phyloP scores from a whole-genome alignment of 2,329 filamentous ascomycete species.

The Sporothrix pallida region DNA sequence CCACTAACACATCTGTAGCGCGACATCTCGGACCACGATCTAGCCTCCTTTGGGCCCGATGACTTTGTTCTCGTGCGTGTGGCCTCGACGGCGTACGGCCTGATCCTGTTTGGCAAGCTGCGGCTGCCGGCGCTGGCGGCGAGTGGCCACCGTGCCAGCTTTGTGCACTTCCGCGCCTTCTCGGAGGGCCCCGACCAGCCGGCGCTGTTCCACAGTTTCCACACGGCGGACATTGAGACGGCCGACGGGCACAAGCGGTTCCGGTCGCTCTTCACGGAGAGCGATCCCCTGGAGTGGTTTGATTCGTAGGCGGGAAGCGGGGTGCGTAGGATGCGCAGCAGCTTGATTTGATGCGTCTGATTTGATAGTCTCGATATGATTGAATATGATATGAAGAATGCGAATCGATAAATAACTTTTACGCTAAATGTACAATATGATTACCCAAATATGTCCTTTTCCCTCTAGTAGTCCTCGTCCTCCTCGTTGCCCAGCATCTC shows the following conservation, averaged over 20 bases:
- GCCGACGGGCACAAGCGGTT: conserved; percentile 51
- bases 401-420: background rate
- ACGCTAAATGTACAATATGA: background rate
- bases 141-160: conserved; percentile 44
- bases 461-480: conserved; percentile 47
- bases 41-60: conserved; percentile 47
- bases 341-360: no score
- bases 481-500: conserved; percentile 78
- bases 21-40: conserved; percentile 48
- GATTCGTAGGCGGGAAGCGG: conserved; percentile 47
- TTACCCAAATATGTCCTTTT: background rate
- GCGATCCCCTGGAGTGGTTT: conserved; percentile 61
- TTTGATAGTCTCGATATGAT: no score
- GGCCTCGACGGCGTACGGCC: conserved; percentile 54
- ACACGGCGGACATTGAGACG: conserved; percentile 51
- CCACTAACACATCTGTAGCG: conserved; percentile 26
- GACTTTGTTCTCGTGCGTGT: conserved; percentile 55
- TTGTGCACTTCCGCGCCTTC: conserved; percentile 57
- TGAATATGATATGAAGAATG: no score
- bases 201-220: conserved; percentile 54
- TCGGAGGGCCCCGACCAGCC: conserved; percentile 50
- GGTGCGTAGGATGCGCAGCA: background rate
- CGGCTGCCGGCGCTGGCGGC: conserved; percentile 51
- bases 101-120: conserved; percentile 57
- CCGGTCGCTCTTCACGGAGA: conserved; percentile 53